Evolutionary conservation across 768 basidiomycete genomes (phyloP), one percentile per base, ranked within the genome.

Genomic region (Termitomyces sp.): DNA sequence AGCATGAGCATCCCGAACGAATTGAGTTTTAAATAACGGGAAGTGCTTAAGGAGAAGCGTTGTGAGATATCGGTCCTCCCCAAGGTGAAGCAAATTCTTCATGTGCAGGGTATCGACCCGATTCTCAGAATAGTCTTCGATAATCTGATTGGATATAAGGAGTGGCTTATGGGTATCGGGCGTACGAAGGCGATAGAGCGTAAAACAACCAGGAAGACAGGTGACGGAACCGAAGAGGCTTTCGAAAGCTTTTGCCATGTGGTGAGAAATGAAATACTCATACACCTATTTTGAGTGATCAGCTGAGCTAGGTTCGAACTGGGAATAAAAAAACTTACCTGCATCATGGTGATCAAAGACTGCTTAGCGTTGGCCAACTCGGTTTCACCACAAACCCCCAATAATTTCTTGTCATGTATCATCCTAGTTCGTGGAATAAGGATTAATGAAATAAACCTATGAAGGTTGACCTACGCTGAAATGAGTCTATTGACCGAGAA

Each of bases 181-280:
- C 0, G 95, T 95, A 40, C 95, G 87, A 26, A 99, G 81, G 49
- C 95, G 92, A 78, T 95, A 98, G 62, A 99, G 87, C 0, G 95
- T 95, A 81, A 98, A 99, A 82, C 96, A 98, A 77, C 97, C 96
- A 22, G 97, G 96, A 59, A 98, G 80, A 84, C 97, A 99, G 42
- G 95, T 98, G 61, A 99, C 96, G 14, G 95, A 97, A 49, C 95
- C 95, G 68, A 99, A 99, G 10, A 98, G 80, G 65, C 84, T 87
- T 74, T 98, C 97, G 74, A 99, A 98, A 1, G 96, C 93, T 72
- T 99, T 99, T 50, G 97, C 93, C 81, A 99, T 87, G 74, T 98
- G 94, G 75, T 99, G 97, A 0, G 95, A 98, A 65, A 99, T 94
- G 78, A 93, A 99, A 81, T 98, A 98, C 69, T 98, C 96, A 78